phyloP scores from a whole-genome alignment of 2,329 filamentous ascomycete species.

The Ampelomyces quisqualis region DNA sequence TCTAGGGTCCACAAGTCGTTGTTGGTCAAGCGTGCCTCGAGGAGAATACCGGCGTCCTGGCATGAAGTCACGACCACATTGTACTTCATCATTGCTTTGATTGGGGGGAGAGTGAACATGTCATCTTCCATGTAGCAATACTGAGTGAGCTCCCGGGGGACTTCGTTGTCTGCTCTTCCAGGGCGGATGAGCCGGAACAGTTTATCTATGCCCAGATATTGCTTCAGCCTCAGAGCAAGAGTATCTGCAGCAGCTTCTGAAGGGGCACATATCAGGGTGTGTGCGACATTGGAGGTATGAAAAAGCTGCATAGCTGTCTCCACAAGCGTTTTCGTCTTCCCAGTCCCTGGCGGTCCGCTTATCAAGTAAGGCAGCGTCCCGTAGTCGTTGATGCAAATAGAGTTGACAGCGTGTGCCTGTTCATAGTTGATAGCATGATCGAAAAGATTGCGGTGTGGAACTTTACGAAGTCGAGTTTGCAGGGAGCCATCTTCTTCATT shows the following conservation, averaged over 20 bases:
- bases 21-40: constrained; percentile 48
- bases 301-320: constrained; percentile 46
- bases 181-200: constrained; percentile 48
- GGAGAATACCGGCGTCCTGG: constrained; percentile 46
- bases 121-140: constrained; percentile 45
- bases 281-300: constrained; percentile 21
- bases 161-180: constrained; percentile 46
- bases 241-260: constrained; percentile 52
- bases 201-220: constrained; percentile 40
- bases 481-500: constrained; percentile 37
- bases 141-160: constrained; percentile 42
- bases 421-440: constrained; percentile 51
- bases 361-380: constrained; percentile 52
- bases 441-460: constrained; percentile 38
- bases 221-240: constrained; percentile 43
- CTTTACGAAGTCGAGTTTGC: constrained; percentile 44
- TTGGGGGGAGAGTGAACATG: constrained; percentile 47
- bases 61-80: constrained; percentile 49
- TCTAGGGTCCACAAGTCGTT: constrained; percentile 44
- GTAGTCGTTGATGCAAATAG: constrained; percentile 45
- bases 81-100: constrained; percentile 44
- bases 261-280: constrained; percentile 49
- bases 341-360: constrained; percentile 54
- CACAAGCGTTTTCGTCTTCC: constrained; percentile 55
- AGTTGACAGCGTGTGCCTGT: constrained; percentile 50